Base-by-base conservation (phyloP, 352 stramenopile genomes). In the Stramenopiles sp. region DNA sequence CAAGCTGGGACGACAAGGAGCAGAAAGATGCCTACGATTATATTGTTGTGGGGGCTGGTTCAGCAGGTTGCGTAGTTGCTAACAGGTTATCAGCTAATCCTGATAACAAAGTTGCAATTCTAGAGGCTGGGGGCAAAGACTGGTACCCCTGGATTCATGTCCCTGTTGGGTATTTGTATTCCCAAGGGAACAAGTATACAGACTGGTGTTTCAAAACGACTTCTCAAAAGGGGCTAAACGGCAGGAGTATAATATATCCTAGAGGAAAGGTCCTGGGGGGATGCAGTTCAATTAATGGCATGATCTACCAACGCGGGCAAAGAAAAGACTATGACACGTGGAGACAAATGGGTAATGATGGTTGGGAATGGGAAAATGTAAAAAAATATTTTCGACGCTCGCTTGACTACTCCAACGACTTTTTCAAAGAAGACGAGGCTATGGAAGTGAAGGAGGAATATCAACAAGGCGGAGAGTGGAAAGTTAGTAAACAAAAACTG, bases 81-180 rank as follows among this genome's bases (percentile, higher is more conserved):
- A 95, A 93, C 83, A 88, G 90, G 29, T 85, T 97, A 44, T 94
- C 85, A 22, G 91, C 92, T 27, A 86, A 96, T 81, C 84, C 88
- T 22, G 85, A 67, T 82, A 93, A 94, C 83, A 88, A 87, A 31
- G 93, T 97, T 84, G 84, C 96, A 27, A 86, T 97, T 78, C 86
- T 97, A 29, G 93, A 97, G 84, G 90, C 93, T 8, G 93, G 93
- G 1, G 89, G 89, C 7, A 90, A 87, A 83, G 89, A 95, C n/a
- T 93, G 90, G 89, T 90, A 95, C 87, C 94, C 90, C 78, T 94
- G 90, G 90, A 93, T 95, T 83, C 87, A 94, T 84, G 94, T 94
- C 90, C 91, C 91, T 0, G 91, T 90, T 0, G 91, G 88, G 27
- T 85, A 94, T 32, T 94, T 90, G 67, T 94, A 89, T 87, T 94